Base-by-base conservation (phyloP, 1,284 basidiomycete species). In the Apiotrichum sp. region DNA sequence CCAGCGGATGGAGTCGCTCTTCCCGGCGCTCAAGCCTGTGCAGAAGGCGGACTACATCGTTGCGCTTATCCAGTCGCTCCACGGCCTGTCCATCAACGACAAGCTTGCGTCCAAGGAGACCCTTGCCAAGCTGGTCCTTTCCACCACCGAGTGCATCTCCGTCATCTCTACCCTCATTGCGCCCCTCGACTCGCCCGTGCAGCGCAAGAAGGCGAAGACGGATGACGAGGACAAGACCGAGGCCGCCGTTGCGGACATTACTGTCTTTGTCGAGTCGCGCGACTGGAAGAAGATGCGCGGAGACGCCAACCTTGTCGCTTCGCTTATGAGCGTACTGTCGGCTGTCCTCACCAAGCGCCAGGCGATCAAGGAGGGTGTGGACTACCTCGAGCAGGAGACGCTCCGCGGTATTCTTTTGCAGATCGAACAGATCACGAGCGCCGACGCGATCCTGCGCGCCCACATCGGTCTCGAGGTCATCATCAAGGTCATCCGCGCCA, bases 401-500 rank as follows among this genome's bases (percentile, higher is more conserved):
- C 87, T 96, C 81, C 84, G 86, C 13, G 86, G 86, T 3, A 80
- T 93, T 47, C 86, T 90, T 58, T 84, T 83, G 59, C 79, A 84
- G 33, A 82, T 88, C 1, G 80, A 80, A 49, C 81, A 83, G 63
- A 80, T 92, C 46, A 53, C 41, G 50, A 68, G 72, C 57, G 49
- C 70, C 1, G 57, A 56, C n/a, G 65, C 74, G 36, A 63, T 73
- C 10, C 62, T 65, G n/a, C 66, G 63, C 51, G 74, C 77, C 9
- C 69, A 74, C 47, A 68, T 79, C 22, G 75, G 77, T 22, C 75
- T 93, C 55, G 89, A 93, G 62, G 84, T 91, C 1, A 80, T 95
- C 32, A 86, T 95, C 34, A 90, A 93, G 63, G 80, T 93, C 38
- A 87, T 95, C 68, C 80, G 91, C 69, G 90, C 85, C 11, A 88